Evolutionary conservation across 805 yeast species (phyloP), one percentile per base, ranked within the genome.

Genomic region (Wickerhamiella brachini): DNA sequence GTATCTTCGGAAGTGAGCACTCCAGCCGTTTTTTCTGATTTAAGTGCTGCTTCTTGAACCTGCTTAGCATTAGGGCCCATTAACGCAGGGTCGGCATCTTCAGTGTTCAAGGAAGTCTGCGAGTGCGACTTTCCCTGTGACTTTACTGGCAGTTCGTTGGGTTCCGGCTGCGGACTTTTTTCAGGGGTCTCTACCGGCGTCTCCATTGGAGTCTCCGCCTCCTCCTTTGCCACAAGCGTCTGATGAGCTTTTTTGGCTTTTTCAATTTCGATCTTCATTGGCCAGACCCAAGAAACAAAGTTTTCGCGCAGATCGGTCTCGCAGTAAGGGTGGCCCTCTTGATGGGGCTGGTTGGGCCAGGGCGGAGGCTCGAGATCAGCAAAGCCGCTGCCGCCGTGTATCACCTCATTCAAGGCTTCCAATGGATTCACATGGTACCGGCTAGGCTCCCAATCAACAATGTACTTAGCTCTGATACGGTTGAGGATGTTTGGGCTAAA

Each of bases 321-420:
- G 6, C 45, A 29, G 37, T 49, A 57, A 20, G 61, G 59, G 34
- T 47, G 47, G n/a, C 56, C 56, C 9, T 34, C 38, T 26, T 51
- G 21, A 22, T 53, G 57, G 7, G 37, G 48, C 23, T 29, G 21
- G 24, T 15, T 8, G 7, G 47, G 22, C 46, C 23, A 22, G 22
- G 39, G 39, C 37, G 47, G 47, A 10, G 21, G 22, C 18, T 22
- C 39, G 15, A n/a, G 6, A n/a, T 26, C 47, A 2, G 39, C 21
- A 26, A 62, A 81, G 1, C 87, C 93, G 47, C 77, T 75, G 1
- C 85, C 84, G 31, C 84, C 84, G 24, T 75, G 73, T 51, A 85
- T 74, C 2, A 89, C 83, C 63, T 86, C 94, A 29, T 79, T 78
- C 10, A 88, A 72, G 54, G 90, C 78, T 52, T 81, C 84, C 48